Evolutionary conservation across 169 alveolate species (phyloP).

Genomic region (Pseudocohnilembus persalinus): DNA sequence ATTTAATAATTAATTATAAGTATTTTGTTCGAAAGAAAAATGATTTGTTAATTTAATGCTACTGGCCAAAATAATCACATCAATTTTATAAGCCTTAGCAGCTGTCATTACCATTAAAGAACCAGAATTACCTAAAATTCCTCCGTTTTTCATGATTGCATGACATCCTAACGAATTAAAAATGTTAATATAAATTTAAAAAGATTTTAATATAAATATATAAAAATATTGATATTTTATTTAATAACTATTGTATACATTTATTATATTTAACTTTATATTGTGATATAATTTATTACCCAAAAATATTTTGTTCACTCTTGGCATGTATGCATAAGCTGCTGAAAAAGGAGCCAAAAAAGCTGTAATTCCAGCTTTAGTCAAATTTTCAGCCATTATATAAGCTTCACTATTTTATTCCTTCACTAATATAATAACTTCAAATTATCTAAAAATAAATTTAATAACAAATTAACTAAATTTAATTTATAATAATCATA

Average conservation of each 20-base stretch:
- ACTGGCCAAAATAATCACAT: slow-evolving; percentile 57
- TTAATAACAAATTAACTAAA: background rate
- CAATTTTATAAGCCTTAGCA: slow-evolving; percentile 68
- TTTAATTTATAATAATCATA: background rate
- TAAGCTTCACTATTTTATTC: slow-evolving; percentile 58
- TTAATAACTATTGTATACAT: too few species aligned
- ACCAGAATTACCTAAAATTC: slow-evolving; percentile 61
- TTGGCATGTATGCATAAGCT: slow-evolving; percentile 63
- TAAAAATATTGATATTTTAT: too few species aligned
- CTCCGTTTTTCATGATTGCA: slow-evolving; percentile 77
- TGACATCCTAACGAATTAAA: slow-evolving; percentile 21
- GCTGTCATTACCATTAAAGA: slow-evolving; percentile 51
- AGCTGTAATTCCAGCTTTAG: slow-evolving; percentile 44
- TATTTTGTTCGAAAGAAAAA: slow-evolving; percentile 69
- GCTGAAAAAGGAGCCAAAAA: slow-evolving; percentile 54
- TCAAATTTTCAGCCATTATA: slow-evolving; percentile 49
- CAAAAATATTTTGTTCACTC: slow-evolving; percentile 66
- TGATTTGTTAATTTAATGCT: slow-evolving; percentile 65
- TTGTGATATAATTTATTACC: slow-evolving; percentile 35
- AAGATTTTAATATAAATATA: too few species aligned
- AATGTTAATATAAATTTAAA: background rate
- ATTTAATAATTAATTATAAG: slow-evolving; percentile 53
- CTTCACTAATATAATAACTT: slow-evolving; percentile 56
- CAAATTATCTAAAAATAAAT: slow-evolving; percentile 38
- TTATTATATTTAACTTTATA: too few species aligned